phyloP scores from a whole-genome alignment of 2,329 filamentous ascomycete genomes.

The Plectosphaerella sp. region DNA sequence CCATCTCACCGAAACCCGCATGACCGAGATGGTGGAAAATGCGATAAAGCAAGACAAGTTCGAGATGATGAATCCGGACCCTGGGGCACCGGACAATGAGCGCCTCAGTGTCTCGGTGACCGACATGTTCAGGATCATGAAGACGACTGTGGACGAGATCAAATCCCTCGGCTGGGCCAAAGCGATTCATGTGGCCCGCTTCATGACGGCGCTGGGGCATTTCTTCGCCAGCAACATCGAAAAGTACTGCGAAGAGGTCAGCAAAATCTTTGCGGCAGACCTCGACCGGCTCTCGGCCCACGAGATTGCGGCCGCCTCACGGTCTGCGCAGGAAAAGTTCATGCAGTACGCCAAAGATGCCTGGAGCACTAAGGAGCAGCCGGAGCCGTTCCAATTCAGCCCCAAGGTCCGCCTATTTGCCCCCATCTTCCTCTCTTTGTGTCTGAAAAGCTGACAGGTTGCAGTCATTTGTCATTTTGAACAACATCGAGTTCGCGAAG shows the following conservation, averaged over 20 bases:
- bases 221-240: conserved; percentile 78
- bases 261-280: conserved; percentile 79
- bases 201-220: conserved; percentile 91
- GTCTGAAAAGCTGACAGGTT: not conserved
- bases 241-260: conserved; percentile 86
- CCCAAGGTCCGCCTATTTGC: conserved; percentile 58
- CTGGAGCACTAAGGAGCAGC: conserved; percentile 86
- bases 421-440: conserved; percentile 18
- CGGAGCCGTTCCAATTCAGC: conserved; percentile 96
- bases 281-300: conserved; percentile 91
- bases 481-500: conserved; percentile 95
- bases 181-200: conserved; percentile 88
- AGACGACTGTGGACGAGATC: conserved; percentile 84
- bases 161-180: conserved; percentile 87
- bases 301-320: conserved; percentile 72
- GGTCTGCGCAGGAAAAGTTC: conserved; percentile 87
- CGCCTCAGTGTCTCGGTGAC: conserved; percentile 91
- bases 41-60: conserved; percentile 90
- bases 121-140: conserved; percentile 91
- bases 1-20: conserved; percentile 69
- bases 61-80: conserved; percentile 57
- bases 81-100: conserved; percentile 69
- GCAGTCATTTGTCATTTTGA: conserved; percentile 93
- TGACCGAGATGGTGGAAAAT: conserved; percentile 80
- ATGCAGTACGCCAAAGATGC: conserved; percentile 92